Evolutionary conservation across 2,329 filamentous ascomycete species (phyloP).

Genomic region (Intubia oerlemansii): DNA sequence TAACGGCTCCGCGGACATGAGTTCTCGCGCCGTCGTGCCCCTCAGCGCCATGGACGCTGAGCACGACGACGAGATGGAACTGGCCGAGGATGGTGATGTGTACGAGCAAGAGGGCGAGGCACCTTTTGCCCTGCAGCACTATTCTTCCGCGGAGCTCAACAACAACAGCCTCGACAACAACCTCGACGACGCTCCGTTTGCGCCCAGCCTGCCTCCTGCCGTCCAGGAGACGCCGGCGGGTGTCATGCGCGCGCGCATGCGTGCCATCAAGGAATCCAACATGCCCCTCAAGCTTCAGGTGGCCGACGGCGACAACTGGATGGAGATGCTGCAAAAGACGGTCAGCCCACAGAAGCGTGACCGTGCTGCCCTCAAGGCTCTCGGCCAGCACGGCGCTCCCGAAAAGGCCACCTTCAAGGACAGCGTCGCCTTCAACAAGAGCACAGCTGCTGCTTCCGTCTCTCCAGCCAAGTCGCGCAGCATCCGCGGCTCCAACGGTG

Average conservation of each 20-base stretch:
- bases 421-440: slow-evolving; percentile 11
- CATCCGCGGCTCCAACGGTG: slow-evolving; percentile 14
- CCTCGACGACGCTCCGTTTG: slow-evolving; percentile 24
- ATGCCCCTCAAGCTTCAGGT: slow-evolving; percentile 39
- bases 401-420: slow-evolving; percentile 21
- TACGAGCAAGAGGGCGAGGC: slow-evolving; percentile 51
- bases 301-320: slow-evolving; percentile 65
- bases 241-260: slow-evolving; percentile 40
- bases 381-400: slow-evolving; percentile 35
- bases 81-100: slow-evolving; percentile 59
- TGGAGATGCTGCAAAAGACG: slow-evolving; percentile 79
- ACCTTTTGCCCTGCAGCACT: slow-evolving; percentile 52
- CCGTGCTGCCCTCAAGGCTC: slow-evolving; percentile 44
- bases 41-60: slow-evolving; percentile 30
- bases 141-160: slow-evolving; percentile 53
- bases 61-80: slow-evolving; percentile 47
- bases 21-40: slow-evolving; percentile 34
- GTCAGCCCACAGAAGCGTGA: slow-evolving; percentile 89
- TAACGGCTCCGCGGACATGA: slow-evolving; percentile 68
- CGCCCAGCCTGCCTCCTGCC: slow-evolving; percentile 22
- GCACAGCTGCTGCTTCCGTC: slow-evolving; percentile 9
- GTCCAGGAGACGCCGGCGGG: slow-evolving; percentile 34
- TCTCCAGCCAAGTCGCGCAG: background rate
- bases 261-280: slow-evolving; percentile 36
- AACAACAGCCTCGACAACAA: slow-evolving; percentile 3